These are phyloP conservation scores for Ceriops decandra DNA, from an alignment of 345 rosid genomes.

Conservation along the genomic window DNA sequence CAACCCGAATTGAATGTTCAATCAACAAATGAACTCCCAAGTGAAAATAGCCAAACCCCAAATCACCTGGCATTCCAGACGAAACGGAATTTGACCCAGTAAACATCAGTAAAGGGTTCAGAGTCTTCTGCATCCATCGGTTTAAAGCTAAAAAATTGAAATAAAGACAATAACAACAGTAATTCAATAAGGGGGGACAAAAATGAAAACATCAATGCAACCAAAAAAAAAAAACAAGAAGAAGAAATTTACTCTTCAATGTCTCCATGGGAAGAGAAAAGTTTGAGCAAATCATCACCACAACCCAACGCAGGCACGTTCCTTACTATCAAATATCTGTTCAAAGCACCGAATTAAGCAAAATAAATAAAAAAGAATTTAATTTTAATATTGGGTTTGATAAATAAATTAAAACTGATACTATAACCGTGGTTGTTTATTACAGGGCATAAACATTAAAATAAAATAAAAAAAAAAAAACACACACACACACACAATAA, in stretches of 20 bases:
- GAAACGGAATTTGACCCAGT: slow-evolving; percentile 70
- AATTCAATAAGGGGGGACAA: neutral
- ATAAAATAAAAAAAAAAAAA: no score
- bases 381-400: neutral
- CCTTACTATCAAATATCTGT: slow-evolving; percentile 73
- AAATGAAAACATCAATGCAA: neutral
- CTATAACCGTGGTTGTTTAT: no score
- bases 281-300: slow-evolving; percentile 69
- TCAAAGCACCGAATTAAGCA: neutral
- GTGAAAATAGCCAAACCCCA: neutral
- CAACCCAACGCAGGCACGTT: slow-evolving; percentile 95
- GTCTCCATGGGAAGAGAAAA: slow-evolving; percentile 70
- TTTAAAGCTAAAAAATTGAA: slow-evolving; percentile 47
- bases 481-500: slow-evolving; percentile 18
- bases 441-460: no score
- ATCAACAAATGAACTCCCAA: neutral
- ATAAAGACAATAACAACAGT: neutral
- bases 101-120: slow-evolving; percentile 72
- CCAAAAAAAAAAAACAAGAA: neutral
- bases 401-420: no score
- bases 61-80: slow-evolving; percentile 68
- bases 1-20: neutral
- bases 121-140: slow-evolving; percentile 96
- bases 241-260: slow-evolving; percentile 64
- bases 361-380: neutral